phyloP scores from a whole-genome alignment of 345 rosid genomes.

The Erysimum cheiranthoides region DNA sequence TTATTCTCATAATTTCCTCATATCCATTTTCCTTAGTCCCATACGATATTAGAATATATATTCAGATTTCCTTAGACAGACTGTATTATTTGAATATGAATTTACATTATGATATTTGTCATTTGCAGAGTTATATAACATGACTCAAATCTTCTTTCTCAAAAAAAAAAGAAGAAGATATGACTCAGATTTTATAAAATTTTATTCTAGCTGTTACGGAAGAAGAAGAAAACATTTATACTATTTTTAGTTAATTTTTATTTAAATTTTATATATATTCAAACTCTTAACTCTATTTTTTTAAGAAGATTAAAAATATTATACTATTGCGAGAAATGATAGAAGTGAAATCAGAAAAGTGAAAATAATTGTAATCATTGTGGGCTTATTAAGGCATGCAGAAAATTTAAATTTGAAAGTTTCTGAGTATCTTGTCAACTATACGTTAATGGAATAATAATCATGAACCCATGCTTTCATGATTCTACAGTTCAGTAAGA shows the following conservation, averaged over 20 bases:
- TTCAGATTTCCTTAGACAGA: constrained; percentile 6
- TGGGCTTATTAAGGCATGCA: constrained; percentile 34
- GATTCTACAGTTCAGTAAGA: constrained; percentile 29
- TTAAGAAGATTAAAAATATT: neutral
- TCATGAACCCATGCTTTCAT: constrained; percentile 33
- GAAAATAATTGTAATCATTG: constrained; percentile 32
- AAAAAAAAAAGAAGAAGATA: too few relatives aligned
- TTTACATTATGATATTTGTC: too few relatives aligned
- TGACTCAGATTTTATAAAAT: too few relatives aligned
- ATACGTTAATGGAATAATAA: constrained; percentile 27
- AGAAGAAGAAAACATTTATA: too few relatives aligned
- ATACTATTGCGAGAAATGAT: neutral
- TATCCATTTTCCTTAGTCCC: neutral
- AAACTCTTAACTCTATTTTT: too few relatives aligned
- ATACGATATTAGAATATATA: neutral
- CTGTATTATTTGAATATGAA: neutral
- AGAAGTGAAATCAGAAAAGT: constrained; percentile 9
- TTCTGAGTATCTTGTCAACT: constrained; percentile 22
- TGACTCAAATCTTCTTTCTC: neutral
- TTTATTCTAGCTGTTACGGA: too few relatives aligned
- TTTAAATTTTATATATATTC: too few relatives aligned
- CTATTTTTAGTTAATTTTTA: too few relatives aligned
- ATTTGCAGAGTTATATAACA: too few relatives aligned
- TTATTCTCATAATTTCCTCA: too few relatives aligned
- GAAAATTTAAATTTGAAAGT: constrained; percentile 22